Evolutionary conservation across 345 rosid species (phyloP).

Genomic region (Citropsis articulata): DNA sequence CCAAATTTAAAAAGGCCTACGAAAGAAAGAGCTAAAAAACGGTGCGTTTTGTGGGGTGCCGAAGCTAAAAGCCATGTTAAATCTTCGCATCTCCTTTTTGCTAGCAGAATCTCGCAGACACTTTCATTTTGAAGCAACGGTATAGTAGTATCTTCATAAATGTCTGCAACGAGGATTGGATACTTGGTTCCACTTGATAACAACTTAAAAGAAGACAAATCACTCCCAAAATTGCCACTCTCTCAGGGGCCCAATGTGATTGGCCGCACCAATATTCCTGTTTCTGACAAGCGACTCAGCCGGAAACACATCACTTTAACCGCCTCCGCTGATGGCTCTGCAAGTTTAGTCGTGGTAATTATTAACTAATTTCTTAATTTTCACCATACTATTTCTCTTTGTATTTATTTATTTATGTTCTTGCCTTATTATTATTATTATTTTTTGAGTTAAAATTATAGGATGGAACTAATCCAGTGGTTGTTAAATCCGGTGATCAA

Average conservation of each 20-base stretch:
- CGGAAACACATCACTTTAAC: conserved; percentile 71
- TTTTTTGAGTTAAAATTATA: conserved; percentile 17
- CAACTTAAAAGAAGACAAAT: conserved; percentile 49
- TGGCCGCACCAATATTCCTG: conserved; percentile 57
- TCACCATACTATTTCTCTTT: background rate
- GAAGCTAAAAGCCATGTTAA: background rate
- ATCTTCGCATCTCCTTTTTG: background rate
- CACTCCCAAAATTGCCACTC: conserved; percentile 50
- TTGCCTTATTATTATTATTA: background rate
- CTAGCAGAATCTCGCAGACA: background rate
- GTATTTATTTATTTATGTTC: background rate
- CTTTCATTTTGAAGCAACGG: background rate
- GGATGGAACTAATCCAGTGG: conserved; percentile 88
- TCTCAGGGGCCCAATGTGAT: conserved; percentile 54
- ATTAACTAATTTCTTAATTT: background rate
- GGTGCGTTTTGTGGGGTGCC: background rate
- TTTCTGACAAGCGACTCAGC: conserved; percentile 78
- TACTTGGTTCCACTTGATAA: conserved; percentile 57
- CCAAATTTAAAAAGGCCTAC: too few relatives aligned
- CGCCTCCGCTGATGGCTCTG: conserved; percentile 47
- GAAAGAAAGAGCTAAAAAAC: background rate
- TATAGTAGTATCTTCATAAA: background rate
- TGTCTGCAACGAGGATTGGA: conserved; percentile 36
- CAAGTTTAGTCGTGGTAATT: conserved; percentile 52
- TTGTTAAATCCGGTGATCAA: conserved; percentile 53